Base-by-base conservation (phyloP, 371 early-diverging fungal genomes). In the Batkoa obscura region DNA sequence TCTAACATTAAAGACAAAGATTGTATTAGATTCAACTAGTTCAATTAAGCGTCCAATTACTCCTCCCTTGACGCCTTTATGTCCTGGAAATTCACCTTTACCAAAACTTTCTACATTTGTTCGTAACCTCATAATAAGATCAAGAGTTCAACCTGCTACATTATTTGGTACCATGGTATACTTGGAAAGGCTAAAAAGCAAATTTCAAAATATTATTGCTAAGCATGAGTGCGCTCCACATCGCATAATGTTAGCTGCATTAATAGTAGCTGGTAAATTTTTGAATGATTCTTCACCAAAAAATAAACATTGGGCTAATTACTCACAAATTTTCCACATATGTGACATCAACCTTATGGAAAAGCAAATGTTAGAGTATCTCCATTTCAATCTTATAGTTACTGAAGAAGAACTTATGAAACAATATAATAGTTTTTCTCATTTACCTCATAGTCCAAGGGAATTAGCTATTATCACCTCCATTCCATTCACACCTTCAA, bases 301-400 rank as follows among this genome's bases (percentile, higher is more conserved):
- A 61, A 86, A 85, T 69, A 78, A 78, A 60, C 73, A 80, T 55
- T 87, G 86, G 85, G 77, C 82, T n/a, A 66, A 69, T 10, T 78
- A 78, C 58, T 73, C 51, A 3, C 5, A 36, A 17, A 12, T 50
- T 13, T 50, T 50, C 34, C 23, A 30, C 51, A 13, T 50, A 9
- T 13, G 15, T 8, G 35, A 50, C 15, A 34, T 50, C 31, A 50
- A 50, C 51, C 51, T 34, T 4, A 34, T 50, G 51, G 51, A 50
- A 35, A 12, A 5, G 9, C 31, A 50, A 13, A 13, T 50, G 13
- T 35, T 50, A 23, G 13, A 9, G 34, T 50, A 50, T 15, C 36
- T 50, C 10, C 23, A 15, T 35, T 50, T 15, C 36, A 35, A 30
- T 30, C 34, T 50, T 6, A 50, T 13, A 5, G 34, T 50, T 4